Base-by-base conservation (phyloP, 179 eudicot species). In the Silene coronaria region DNA sequence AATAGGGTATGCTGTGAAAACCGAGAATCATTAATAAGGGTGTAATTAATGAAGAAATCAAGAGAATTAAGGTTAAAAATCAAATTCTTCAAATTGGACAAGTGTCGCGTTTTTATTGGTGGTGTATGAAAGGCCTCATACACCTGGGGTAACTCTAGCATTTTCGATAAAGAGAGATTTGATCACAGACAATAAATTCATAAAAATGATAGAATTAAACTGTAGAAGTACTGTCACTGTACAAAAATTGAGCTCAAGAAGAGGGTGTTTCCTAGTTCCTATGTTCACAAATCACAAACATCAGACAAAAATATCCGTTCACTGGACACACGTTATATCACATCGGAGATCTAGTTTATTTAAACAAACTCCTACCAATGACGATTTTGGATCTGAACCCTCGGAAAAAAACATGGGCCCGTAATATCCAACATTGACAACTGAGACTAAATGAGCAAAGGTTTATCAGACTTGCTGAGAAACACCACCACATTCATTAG, bases 401-500 rank as follows among this genome's bases (percentile, higher is more conserved):
- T 23, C 7, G 12, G n/a, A 4, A 68, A 46, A 69, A 38, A 42
- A 24, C 14, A 45, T 69, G n/a, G 59, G 24, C 32, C 6, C 6
- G 16, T 69, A 46, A 13, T 51, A 27, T 7, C 13, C 26, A 17
- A 24, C 59, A 71, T 27, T 13, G 62, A 51, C 26, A 59, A 70
- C 10, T 71, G 27, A 51, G 14, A 26, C 6, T 19, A 48, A 24
- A 24, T 65, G 69, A 65, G 69, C 22, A 65, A 30, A 13, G 46
- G 69, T 30, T 75, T 30, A 26, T 80, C 30, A 26, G 58, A 55
- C 22, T 67, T 53, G 26, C 71, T 38, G 61, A 42, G 83, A 68
- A 66, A 53, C 80, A 55, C 62, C 74, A 0, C 48, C 72, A 55
- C 72, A 45, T 51, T 70, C 78, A 63, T 63, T 42, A 24, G 66